These are phyloP conservation scores for Colletotrichum abscissum DNA, from an alignment of 2,329 filamentous ascomycete genomes.

Conservation along the genomic window DNA sequence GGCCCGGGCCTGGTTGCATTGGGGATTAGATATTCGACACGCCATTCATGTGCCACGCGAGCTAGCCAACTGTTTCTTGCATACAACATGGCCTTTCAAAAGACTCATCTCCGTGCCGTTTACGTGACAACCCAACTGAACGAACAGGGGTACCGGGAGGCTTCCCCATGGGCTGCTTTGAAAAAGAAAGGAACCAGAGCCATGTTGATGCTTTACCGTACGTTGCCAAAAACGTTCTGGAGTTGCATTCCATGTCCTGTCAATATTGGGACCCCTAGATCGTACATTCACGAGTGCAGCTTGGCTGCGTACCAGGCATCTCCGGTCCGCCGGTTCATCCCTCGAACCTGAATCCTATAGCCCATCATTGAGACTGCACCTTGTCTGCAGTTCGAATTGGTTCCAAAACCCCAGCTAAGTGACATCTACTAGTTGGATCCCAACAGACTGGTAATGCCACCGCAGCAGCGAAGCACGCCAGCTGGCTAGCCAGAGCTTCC, in stretches of 20 bases:
- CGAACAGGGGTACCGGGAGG: neutral
- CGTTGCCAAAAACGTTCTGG: neutral
- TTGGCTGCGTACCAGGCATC: neutral
- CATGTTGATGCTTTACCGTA: neutral
- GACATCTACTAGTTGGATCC: neutral
- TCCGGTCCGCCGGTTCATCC: constrained; percentile 30
- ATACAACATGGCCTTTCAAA: neutral
- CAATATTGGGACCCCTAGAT: neutral
- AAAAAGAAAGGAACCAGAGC: neutral
- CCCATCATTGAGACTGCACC: no score
- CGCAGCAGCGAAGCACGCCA: neutral
- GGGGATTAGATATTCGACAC: neutral
- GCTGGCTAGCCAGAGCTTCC: neutral
- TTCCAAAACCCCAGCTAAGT: neutral
- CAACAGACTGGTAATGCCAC: neutral
- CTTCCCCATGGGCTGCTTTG: neutral
- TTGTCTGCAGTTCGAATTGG: neutral
- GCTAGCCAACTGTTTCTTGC: neutral
- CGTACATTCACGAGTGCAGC: neutral
- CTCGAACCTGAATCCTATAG: neutral
- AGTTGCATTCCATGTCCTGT: neutral
- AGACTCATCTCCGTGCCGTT: constrained; percentile 17
- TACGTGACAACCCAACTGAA: constrained; percentile 6
- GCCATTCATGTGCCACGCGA: constrained; percentile 5
- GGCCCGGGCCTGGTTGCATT: neutral